Conservation (phyloP, 768 basidiomycete species). For the Leccinum arenicola region DNA sequence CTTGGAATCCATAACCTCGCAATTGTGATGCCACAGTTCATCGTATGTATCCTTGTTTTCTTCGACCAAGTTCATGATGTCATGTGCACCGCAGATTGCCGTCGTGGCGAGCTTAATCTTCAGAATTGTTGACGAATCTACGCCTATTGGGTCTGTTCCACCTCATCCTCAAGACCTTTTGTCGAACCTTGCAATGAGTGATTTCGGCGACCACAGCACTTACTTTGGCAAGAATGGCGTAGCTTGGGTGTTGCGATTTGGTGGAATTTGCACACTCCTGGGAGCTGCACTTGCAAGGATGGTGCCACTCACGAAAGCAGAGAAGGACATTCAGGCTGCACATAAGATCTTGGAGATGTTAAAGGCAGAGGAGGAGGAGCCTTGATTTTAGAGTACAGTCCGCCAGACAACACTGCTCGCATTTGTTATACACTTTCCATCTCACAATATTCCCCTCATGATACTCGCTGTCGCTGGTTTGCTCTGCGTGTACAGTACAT, state of each 20-base stretch:
- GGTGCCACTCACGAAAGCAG: slow-evolving; percentile 87
- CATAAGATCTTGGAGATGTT: slow-evolving; percentile 78
- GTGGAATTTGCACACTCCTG: slow-evolving; percentile 78
- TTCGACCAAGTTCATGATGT: not conserved
- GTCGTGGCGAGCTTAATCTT: slow-evolving; percentile 86
- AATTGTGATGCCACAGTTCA: slow-evolving; percentile 92
- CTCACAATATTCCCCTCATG: not conserved
- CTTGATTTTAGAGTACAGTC: slow-evolving; percentile 30
- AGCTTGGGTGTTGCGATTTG: slow-evolving; percentile 91
- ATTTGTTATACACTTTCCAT: slow-evolving; percentile 9
- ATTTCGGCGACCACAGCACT: slow-evolving; percentile 45
- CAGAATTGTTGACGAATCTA: slow-evolving; percentile 64
- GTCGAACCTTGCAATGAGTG: slow-evolving; percentile 2
- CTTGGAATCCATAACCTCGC: slow-evolving; percentile 95
- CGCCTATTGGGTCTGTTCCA: slow-evolving; percentile 9
- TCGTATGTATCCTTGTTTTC: slow-evolving; percentile 51
- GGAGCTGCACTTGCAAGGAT: slow-evolving; percentile 77
- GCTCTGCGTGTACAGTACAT: not conserved
- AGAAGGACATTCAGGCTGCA: slow-evolving; percentile 83
- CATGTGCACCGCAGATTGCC: slow-evolving; percentile 58
- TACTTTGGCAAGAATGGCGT: slow-evolving; percentile 87
- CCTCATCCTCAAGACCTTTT: slow-evolving; percentile 35
- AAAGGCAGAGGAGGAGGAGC: slow-evolving; percentile 53
- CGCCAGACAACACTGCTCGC: slow-evolving; percentile 12
- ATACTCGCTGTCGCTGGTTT: not conserved